Percentiles rank a stretch among this genome's conserved stretches.
These are phyloP conservation scores for Lasiodiplodia hormozganensis DNA, from an alignment of 2,329 filamentous ascomycete genomes.

Conservation along the genomic window DNA sequence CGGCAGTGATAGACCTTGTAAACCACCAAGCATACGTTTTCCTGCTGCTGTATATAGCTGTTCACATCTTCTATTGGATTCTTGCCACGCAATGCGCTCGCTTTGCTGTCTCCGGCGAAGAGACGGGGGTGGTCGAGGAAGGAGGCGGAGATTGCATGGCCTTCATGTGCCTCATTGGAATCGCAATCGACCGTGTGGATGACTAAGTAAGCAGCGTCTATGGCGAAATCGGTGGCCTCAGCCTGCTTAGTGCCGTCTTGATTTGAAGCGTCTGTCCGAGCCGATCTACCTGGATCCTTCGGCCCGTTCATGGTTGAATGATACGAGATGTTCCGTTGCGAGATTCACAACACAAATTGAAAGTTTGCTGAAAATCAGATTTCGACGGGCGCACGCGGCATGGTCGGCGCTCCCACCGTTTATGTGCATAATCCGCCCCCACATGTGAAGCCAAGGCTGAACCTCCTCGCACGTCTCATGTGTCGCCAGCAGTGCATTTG, in stretches of 20 bases:
- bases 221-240: neutral
- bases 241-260: neutral
- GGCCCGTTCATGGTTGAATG: no score
- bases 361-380: no score
- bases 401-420: no score
- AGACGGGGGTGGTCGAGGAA: neutral
- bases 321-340: no score
- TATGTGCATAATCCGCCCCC: no score
- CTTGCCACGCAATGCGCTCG: neutral
- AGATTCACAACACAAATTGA: no score
- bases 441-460: no score
- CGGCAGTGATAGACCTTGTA: neutral
- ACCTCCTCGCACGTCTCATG: no score
- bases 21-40: neutral
- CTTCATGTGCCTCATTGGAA: neutral
- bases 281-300: no score
- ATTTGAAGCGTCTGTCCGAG: neutral
- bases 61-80: neutral
- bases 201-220: neutral
- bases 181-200: neutral
- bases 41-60: neutral
- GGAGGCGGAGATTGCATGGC: neutral
- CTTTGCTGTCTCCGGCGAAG: neutral
- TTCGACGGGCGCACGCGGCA: no score
- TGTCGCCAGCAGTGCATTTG: no score